Conservation (phyloP, 2,329 filamentous ascomycete genomes). For the Pseudopyrenochaeta lycopersici region DNA sequence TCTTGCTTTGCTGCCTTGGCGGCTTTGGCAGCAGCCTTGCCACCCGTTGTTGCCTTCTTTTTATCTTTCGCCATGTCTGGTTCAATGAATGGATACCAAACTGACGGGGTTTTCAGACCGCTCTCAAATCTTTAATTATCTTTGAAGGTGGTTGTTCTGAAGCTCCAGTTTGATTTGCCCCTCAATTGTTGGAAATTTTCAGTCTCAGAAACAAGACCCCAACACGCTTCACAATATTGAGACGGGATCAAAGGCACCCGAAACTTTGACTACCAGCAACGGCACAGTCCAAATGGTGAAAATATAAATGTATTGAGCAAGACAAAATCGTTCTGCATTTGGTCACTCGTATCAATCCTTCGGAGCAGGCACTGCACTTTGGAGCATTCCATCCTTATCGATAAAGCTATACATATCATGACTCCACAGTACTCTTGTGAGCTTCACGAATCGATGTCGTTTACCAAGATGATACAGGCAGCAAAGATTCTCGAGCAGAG, state of each 20-base stretch:
- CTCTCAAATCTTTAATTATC: neutral
- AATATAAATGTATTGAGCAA: neutral
- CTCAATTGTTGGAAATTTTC: slow-evolving; percentile 32
- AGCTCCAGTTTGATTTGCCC: slow-evolving; percentile 13
- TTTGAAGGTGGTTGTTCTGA: neutral
- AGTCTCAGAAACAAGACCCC: neutral
- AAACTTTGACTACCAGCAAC: neutral
- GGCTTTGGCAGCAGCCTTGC: slow-evolving; percentile 60
- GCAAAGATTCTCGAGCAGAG: slow-evolving; percentile 58
- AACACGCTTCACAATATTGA: neutral
- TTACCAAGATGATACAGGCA: slow-evolving; percentile 49
- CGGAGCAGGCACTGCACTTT: slow-evolving; percentile 25
- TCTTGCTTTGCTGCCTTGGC: slow-evolving; percentile 77
- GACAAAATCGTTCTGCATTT: neutral
- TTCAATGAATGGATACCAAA: no score
- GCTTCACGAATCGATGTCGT: neutral
- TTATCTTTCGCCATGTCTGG: slow-evolving; percentile 62
- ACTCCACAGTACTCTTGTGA: neutral
- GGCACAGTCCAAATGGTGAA: neutral
- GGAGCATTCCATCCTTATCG: slow-evolving; percentile 7
- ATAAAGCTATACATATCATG: neutral
- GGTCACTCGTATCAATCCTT: neutral
- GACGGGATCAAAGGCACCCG: no score
- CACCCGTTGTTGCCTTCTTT: slow-evolving; percentile 57
- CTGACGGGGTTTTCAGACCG: neutral